phyloP scores from a whole-genome alignment of 306 rosid genomes.

The Vicia faba region DNA sequence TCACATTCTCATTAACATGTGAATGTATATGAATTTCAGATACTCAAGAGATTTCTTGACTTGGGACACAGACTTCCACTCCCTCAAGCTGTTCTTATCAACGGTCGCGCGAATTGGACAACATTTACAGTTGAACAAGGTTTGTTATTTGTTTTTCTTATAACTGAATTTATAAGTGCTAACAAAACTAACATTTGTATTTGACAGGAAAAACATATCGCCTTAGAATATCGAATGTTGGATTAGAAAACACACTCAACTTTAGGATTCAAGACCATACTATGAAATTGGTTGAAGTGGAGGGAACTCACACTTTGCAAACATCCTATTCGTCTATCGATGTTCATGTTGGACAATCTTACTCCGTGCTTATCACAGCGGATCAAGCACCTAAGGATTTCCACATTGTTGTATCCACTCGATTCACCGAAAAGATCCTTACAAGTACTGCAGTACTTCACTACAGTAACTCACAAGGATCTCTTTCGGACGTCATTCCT shows the following conservation, averaged over 20 bases:
- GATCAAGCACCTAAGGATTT: constrained; percentile 74
- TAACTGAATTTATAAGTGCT: neutral
- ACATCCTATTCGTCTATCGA: constrained; percentile 74
- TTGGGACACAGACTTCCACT: constrained; percentile 73
- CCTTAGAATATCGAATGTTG: constrained; percentile 88
- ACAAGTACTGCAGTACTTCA: constrained; percentile 69
- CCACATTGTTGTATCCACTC: constrained; percentile 68
- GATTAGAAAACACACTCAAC: constrained; percentile 76
- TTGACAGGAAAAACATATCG: constrained; percentile 83
- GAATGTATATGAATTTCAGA: constrained; percentile 48
- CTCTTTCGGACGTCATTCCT: constrained; percentile 65
- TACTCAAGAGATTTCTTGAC: constrained; percentile 58
- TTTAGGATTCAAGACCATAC: constrained; percentile 77
- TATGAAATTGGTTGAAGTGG: constrained; percentile 86
- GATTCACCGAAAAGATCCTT: constrained; percentile 56
- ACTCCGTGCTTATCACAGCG: constrained; percentile 84
- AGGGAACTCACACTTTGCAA: constrained; percentile 90
- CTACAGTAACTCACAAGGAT: constrained; percentile 62
- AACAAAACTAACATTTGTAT: neutral
- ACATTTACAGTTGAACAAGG: constrained; percentile 75
- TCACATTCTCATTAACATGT: neutral
- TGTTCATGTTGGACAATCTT: constrained; percentile 90
- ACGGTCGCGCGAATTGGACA: constrained; percentile 69
- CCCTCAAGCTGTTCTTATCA: constrained; percentile 71
- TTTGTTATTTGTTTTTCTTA: neutral